A percentile compares a stretch with the other conserved stretches of the same genome.
Conservation (phyloP, 2,329 filamentous ascomycete genomes). For the Phaeophleospora eucalypticola region DNA sequence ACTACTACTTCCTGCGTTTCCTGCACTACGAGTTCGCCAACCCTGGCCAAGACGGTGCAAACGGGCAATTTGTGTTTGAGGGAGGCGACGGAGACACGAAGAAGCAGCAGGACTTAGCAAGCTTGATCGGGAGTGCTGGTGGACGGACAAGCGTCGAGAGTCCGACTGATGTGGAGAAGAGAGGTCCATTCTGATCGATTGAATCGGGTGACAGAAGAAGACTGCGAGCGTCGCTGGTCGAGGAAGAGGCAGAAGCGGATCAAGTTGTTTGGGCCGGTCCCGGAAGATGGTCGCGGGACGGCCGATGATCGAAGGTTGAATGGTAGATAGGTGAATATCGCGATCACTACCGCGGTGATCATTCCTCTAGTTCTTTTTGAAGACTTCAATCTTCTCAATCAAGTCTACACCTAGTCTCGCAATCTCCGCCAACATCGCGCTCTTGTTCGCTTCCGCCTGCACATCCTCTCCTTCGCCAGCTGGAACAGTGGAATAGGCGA, state of each 20-base stretch:
- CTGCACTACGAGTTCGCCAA: conserved; percentile 33
- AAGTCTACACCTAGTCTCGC: conserved; percentile 58
- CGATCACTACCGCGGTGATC: too few relatives aligned
- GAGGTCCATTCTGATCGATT: too few relatives aligned
- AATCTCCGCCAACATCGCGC: conserved; percentile 68
- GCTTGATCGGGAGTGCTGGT: neutral
- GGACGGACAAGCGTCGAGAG: neutral
- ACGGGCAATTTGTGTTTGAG: conserved; percentile 6
- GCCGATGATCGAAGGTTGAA: too few relatives aligned
- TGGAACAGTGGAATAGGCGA: conserved; percentile 65
- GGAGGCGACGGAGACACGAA: neutral
- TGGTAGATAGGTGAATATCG: too few relatives aligned
- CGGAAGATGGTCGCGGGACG: too few relatives aligned
- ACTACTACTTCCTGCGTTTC: conserved; percentile 32
- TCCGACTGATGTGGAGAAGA: too few relatives aligned
- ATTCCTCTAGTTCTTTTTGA: conserved; percentile 6
- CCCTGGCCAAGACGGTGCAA: conserved; percentile 17
- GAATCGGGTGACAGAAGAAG: too few relatives aligned
- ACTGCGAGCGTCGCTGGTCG: too few relatives aligned
- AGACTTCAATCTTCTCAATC: conserved; percentile 61
- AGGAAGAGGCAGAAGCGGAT: too few relatives aligned
- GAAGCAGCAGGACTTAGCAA: neutral
- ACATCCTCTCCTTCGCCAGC: conserved; percentile 38
- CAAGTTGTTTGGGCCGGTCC: too few relatives aligned
- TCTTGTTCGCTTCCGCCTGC: conserved; percentile 58